phyloP scores from a whole-genome alignment of 345 rosid species.

The Aethionema arabicum region DNA sequence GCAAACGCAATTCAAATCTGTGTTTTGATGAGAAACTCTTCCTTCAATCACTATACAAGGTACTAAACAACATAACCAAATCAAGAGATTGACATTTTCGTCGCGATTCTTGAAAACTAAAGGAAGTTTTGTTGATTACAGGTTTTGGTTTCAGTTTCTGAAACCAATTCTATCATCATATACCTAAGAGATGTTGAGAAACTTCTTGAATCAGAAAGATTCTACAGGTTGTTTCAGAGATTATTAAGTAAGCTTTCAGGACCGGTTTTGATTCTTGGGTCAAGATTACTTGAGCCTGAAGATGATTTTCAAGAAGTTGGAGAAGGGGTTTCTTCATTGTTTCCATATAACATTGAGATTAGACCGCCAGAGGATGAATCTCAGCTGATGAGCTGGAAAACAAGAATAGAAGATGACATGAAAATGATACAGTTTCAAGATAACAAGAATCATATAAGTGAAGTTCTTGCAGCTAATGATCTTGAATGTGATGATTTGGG shows the following conservation, averaged over 20 bases:
- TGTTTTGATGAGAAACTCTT: slow-evolving; percentile 82
- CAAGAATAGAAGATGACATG: slow-evolving; percentile 87
- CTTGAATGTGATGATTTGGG: slow-evolving; percentile 87
- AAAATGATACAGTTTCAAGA: slow-evolving; percentile 80
- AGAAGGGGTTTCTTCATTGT: slow-evolving; percentile 58
- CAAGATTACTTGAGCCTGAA: slow-evolving; percentile 66
- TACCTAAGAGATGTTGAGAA: slow-evolving; percentile 87
- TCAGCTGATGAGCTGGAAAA: slow-evolving; percentile 76
- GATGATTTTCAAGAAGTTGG: slow-evolving; percentile 69
- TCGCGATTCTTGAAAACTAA: neutral
- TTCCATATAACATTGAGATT: slow-evolving; percentile 80
- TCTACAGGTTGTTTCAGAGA: slow-evolving; percentile 62
- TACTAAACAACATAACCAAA: slow-evolving; percentile 25
- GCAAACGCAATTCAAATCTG: slow-evolving; percentile 64
- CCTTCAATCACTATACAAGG: slow-evolving; percentile 91
- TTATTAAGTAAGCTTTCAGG: slow-evolving; percentile 73
- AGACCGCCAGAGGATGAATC: slow-evolving; percentile 87
- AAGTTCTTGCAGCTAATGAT: slow-evolving; percentile 88
- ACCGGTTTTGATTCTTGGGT: slow-evolving; percentile 81
- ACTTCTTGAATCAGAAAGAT: slow-evolving; percentile 74
- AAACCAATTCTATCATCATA: slow-evolving; percentile 61
- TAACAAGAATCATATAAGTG: slow-evolving; percentile 88
- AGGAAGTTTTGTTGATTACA: slow-evolving; percentile 21
- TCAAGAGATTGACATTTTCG: neutral
- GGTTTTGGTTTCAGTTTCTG: slow-evolving; percentile 80